Evolutionary conservation across 2,329 filamentous ascomycete genomes (phyloP).

Genomic region (Exserohilum turcica): DNA sequence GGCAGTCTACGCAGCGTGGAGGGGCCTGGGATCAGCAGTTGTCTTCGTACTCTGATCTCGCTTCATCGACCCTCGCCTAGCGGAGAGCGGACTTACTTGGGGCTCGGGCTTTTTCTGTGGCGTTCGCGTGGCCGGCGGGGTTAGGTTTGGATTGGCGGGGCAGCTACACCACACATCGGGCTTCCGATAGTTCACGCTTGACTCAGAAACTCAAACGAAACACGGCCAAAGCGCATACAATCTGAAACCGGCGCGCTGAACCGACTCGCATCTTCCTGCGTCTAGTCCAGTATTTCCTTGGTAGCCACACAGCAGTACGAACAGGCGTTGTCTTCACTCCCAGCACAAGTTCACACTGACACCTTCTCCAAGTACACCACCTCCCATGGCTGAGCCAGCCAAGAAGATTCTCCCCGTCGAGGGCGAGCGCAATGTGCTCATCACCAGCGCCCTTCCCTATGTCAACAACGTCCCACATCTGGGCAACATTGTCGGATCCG

Average conservation of each 20-base stretch:
- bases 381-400: constrained; percentile 39
- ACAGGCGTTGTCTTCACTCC: accelerated
- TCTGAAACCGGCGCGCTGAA: neutral
- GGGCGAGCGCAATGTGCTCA: constrained; percentile 80
- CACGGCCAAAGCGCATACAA: constrained; percentile 8
- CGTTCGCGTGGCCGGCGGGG: constrained; percentile 25
- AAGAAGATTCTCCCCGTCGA: constrained; percentile 55
- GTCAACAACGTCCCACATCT: constrained; percentile 78
- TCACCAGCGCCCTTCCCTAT: constrained; percentile 91
- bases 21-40: neutral
- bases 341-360: neutral
- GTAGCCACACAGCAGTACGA: neutral
- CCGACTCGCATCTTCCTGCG: neutral
- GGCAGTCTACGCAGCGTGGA: no score
- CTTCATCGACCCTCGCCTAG: neutral
- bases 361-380: constrained; percentile 1
- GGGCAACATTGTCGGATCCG: constrained; percentile 57
- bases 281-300: neutral
- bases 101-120: constrained; percentile 18
- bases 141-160: constrained; percentile 33
- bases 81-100: constrained; percentile 6
- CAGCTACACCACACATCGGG: constrained; percentile 17
- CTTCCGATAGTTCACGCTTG: constrained; percentile 26
- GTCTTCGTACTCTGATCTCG: no score
- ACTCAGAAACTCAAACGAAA: constrained; percentile 26